These are phyloP conservation scores for Xylariales sp. DNA, from an alignment of 2,329 filamentous ascomycete genomes.

Conservation along the genomic window DNA sequence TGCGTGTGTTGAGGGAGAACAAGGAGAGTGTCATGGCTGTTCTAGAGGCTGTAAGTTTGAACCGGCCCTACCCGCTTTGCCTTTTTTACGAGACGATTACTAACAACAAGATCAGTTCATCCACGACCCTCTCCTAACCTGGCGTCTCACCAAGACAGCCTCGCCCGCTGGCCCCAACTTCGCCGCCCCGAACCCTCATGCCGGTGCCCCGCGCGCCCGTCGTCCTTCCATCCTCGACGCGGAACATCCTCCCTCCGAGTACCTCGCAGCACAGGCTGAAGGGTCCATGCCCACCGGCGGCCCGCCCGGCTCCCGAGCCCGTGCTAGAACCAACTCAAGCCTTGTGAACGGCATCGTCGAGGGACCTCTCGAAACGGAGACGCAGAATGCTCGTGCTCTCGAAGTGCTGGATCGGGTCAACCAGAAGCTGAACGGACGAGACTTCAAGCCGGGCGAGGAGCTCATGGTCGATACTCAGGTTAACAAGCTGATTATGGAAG, in stretches of 20 bases:
- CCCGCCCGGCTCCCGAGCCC: conserved; percentile 46
- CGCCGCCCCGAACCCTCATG: conserved; percentile 44
- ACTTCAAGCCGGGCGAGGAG: conserved; percentile 85
- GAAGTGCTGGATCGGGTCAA: conserved; percentile 89
- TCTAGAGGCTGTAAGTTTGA: conserved; percentile 78
- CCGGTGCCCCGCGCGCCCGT: conserved; percentile 48
- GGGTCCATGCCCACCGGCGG: conserved; percentile 36
- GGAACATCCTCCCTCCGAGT: conserved; percentile 54
- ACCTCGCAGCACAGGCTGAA: conserved; percentile 41
- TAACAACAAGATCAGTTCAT: conserved; percentile 70
- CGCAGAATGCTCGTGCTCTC: conserved; percentile 87
- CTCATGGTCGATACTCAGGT: conserved; percentile 84
- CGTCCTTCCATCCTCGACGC: conserved; percentile 67
- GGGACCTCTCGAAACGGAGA: conserved; percentile 52
- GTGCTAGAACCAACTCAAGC: conserved; percentile 57
- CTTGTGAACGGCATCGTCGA: conserved; percentile 29
- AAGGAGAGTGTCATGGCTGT: conserved; percentile 99
- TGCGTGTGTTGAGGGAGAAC: conserved; percentile 93
- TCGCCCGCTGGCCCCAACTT: conserved; percentile 65
- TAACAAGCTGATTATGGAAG: conserved; percentile 89
- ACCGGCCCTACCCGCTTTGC: neutral
- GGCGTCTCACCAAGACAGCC: conserved; percentile 70
- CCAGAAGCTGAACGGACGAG: conserved; percentile 90
- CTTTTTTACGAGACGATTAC: conserved; percentile 1
- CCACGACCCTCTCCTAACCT: conserved; percentile 97